Evolutionary conservation across 148 eudicot species (phyloP).

Genomic region (Cornus suecica): DNA sequence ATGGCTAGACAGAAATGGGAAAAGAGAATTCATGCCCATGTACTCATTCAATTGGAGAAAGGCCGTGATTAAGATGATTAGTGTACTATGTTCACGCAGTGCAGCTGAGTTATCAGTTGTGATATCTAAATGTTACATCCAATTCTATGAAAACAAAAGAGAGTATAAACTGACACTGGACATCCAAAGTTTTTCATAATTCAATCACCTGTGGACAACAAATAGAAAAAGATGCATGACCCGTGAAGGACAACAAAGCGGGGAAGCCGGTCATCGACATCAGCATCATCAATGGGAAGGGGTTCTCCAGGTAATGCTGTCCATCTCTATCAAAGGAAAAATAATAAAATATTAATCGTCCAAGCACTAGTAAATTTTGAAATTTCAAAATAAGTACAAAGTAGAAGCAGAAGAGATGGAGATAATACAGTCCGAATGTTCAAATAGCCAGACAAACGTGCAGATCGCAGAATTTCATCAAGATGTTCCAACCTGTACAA

Average conservation of each 20-base stretch:
- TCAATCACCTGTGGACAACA: constrained; percentile 63
- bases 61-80: too few species aligned
- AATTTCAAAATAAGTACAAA: background rate
- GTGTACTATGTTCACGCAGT: too few species aligned
- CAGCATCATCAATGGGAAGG: constrained; percentile 84
- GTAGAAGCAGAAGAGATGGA: background rate
- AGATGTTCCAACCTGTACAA: constrained; percentile 73
- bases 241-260: constrained; percentile 91
- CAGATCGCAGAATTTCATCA: constrained; percentile 69
- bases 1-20: too few species aligned
- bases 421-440: constrained; percentile 55
- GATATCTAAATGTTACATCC: background rate
- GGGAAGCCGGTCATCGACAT: constrained; percentile 94
- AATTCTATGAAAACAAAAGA: background rate
- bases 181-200: background rate
- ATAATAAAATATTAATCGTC: background rate
- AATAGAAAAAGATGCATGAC: constrained; percentile 69
- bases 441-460: constrained; percentile 83
- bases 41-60: too few species aligned
- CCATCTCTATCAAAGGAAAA: constrained; percentile 66
- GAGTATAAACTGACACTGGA: background rate
- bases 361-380: background rate
- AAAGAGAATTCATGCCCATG: too few species aligned
- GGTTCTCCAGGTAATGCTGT: constrained; percentile 93
- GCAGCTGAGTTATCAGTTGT: too few species aligned